Percentiles rank a stretch among this genome's conserved stretches.
These are phyloP conservation scores for Hansenula sp. DNA, from an alignment of 1,139 yeast genomes.

Conservation along the genomic window DNA sequence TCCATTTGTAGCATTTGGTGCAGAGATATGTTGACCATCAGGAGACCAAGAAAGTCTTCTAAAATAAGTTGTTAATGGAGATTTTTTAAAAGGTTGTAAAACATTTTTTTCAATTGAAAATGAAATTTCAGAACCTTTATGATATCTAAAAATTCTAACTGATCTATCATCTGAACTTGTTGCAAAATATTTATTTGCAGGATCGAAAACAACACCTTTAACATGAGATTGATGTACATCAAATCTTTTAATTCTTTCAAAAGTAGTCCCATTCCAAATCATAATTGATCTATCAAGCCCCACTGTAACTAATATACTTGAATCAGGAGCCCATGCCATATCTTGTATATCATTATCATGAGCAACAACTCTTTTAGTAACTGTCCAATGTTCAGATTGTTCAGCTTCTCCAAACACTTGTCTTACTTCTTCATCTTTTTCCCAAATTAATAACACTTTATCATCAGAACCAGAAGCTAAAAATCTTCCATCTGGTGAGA, in stretches of 20 bases:
- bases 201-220: slow-evolving; percentile 95
- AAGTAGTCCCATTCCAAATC: slow-evolving; percentile 90
- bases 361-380: slow-evolving; percentile 83
- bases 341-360: slow-evolving; percentile 98
- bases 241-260: slow-evolving; percentile 82
- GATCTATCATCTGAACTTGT: slow-evolving; percentile 96
- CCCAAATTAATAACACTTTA: slow-evolving; percentile 88
- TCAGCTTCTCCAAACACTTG: slow-evolving; percentile 46
- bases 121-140: slow-evolving; percentile 71
- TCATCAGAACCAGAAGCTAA: slow-evolving; percentile 96
- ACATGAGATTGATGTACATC: slow-evolving; percentile 95
- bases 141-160: slow-evolving; percentile 80
- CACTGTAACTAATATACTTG: slow-evolving; percentile 82
- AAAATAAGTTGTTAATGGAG: slow-evolving; percentile 91
- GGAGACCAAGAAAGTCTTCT: slow-evolving; percentile 96
- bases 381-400: slow-evolving; percentile 91
- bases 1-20: slow-evolving; percentile 95
- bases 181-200: slow-evolving; percentile 95
- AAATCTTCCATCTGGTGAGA: slow-evolving; percentile 88
- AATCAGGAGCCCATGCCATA: slow-evolving; percentile 97
- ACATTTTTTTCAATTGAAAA: slow-evolving; percentile 84
- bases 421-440: slow-evolving; percentile 65
- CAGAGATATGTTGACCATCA: slow-evolving; percentile 94
- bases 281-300: slow-evolving; percentile 90
- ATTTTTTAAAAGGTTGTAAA: slow-evolving; percentile 76